Evolutionary conservation across 257 asterid genomes (phyloP), one percentile per base, ranked within the genome.

Genomic region (Solanum etuberosum): DNA sequence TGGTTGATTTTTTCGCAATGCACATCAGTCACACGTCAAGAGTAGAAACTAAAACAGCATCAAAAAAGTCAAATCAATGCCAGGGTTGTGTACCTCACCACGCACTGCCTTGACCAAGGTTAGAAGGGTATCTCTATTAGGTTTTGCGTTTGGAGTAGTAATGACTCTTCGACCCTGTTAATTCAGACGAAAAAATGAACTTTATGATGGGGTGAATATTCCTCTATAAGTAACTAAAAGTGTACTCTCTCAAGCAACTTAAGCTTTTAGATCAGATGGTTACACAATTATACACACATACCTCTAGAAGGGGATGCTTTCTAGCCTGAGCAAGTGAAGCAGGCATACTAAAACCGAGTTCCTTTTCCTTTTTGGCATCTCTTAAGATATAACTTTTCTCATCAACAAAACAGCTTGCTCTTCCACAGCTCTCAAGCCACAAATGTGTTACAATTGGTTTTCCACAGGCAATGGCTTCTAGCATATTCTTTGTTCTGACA

Each of bases 361-460:
- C 94, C 86, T 89, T 95, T 92, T 95, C 98, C 93, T 91, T 95
- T 89, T 90, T 93, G 88, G 91, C 94, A 90, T 94, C 98, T 92
- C 98, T 93, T 83, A 95, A 86, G 48, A 95, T 95, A 89, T 88
- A 93, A 83, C 46, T 88, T 89, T 90, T 93, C 90, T 93, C 97
- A 82, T 92, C 92, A 86, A 95, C 90, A 57, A 70, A 88, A 89
- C 86, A 93, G 61, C 92, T 92, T 74, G 94, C 94, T 90, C 90
- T 97, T 13, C 91, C 90, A 87, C 98, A 95, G 92, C 92, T 91
- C 93, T 94, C 93, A 59, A 95, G 95, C 98, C 98, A 94, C 78
- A 89, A 92, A 91, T 90, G 95, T 48, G 97, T 94, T 86, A 95
- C 95, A 88, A 93, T 95, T 71, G 91, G 97, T 90, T 90, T 94